These are phyloP conservation scores for Claviceps sp. DNA, from an alignment of 2,329 filamentous ascomycete genomes.

Conservation along the genomic window DNA sequence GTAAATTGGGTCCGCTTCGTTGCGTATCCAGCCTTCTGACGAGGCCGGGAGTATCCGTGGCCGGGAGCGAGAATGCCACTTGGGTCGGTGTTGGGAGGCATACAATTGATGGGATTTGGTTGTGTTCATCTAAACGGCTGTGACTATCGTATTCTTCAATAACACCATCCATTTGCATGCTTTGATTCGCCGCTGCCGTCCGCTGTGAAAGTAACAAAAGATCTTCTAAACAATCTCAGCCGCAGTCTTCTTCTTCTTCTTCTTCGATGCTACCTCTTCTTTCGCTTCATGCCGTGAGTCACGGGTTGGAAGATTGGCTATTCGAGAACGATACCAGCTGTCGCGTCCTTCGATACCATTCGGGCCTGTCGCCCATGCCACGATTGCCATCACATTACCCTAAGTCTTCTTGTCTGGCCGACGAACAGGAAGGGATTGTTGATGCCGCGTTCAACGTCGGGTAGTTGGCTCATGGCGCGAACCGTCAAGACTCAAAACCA, in stretches of 20 bases:
- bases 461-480: too few species aligned
- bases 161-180: slow-evolving; percentile 15
- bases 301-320: too few species aligned
- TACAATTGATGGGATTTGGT: neutral
- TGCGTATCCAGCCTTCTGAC: slow-evolving; percentile 1
- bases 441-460: too few species aligned
- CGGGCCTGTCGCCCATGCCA: neutral
- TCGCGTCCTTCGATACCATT: neutral
- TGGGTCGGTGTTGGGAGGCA: neutral
- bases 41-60: slow-evolving; percentile 1
- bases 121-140: neutral
- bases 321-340: too few species aligned
- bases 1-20: slow-evolving; percentile 43
- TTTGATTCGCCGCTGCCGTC: neutral
- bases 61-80: slow-evolving; percentile 1
- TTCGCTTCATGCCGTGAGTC: too few species aligned
- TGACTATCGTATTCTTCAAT: slow-evolving; percentile 6
- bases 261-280: too few species aligned
- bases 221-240: too few species aligned
- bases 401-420: neutral
- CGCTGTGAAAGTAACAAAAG: too few species aligned
- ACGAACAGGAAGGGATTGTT: too few species aligned
- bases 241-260: too few species aligned
- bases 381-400: neutral
- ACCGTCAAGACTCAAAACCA: too few species aligned